Evolutionary conservation across 148 eudicot genomes (phyloP), one percentile per base, ranked within the genome.

Genomic region (Amaranthus palmeri): DNA sequence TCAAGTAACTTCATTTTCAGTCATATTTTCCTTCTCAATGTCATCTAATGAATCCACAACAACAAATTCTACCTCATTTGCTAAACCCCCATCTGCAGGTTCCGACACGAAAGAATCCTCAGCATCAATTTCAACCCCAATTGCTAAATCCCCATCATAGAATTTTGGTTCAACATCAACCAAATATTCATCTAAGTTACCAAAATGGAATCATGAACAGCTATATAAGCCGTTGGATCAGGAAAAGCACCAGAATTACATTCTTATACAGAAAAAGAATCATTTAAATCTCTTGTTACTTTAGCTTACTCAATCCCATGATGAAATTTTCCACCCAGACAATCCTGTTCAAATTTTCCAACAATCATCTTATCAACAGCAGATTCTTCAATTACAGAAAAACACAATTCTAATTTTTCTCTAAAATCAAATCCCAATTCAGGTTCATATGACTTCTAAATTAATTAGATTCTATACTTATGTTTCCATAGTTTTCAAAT

Each of bases 401-500:
- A 3, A 40, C 72, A 62, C 67, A 42, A 10, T 7, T 18, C 69
- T 8, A 3, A 14, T 61, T 69, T 55, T 49, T 44, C 63, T 50
- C 63, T 25, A 25, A 25, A 57, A 60, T 61, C 57, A 57, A 49
- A 44, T 60, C 65, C 72, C 65, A 36, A 50, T 40, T 65, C 50
- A 54, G 25, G 46, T 59, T 69, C 55, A 54, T n/a, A n/a, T 62
- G 3, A 69, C 52, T 47, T 18, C 65, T 67, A 70, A 65, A 61
- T 50, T 68, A 65, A 71, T 72, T 74, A 58, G 15, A 3, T 40
- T 8, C 18, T 6, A 54, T 54, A 67, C 50, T 56, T 40, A 55
- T 10, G 15, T 66, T 48, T 68, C 74, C 85, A 54, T 73, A 68
- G 5, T 58, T 5, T 63, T n/a, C 69, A n/a, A 72, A 69, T 36